Evolutionary conservation across 768 basidiomycete genomes (phyloP).

Genomic region (Suillus subaureus): DNA sequence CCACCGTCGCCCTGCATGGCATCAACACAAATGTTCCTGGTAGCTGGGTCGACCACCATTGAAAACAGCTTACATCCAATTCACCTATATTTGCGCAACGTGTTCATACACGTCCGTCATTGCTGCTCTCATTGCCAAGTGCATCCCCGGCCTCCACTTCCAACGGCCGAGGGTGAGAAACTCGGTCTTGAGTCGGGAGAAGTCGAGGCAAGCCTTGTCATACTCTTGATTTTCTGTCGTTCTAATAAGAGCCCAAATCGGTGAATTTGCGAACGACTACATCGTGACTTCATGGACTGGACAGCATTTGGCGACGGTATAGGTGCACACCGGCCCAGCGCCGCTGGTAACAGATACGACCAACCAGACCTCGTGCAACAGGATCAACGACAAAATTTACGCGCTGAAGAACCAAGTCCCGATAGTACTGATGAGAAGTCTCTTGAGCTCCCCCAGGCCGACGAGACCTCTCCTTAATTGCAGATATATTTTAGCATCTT

Average conservation of each 20-base stretch:
- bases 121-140: slow-evolving; percentile 62
- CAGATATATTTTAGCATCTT: background rate
- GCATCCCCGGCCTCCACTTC: slow-evolving; percentile 57
- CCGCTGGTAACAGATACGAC: slow-evolving; percentile 42
- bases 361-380: slow-evolving; percentile 29
- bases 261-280: slow-evolving; percentile 71
- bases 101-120: slow-evolving; percentile 62
- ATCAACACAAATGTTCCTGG: slow-evolving; percentile 54
- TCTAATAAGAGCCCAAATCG: slow-evolving; percentile 43
- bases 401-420: slow-evolving; percentile 15
- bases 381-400: slow-evolving; percentile 1
- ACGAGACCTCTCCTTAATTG: background rate
- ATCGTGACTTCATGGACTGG: slow-evolving; percentile 62
- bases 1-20: slow-evolving; percentile 69
- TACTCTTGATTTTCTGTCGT: background rate
- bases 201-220: slow-evolving; percentile 52
- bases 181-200: slow-evolving; percentile 76
- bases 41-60: slow-evolving; percentile 77
- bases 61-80: slow-evolving; percentile 82
- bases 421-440: background rate
- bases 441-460: background rate
- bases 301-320: slow-evolving; percentile 33
- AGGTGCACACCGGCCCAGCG: slow-evolving; percentile 11
- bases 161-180: slow-evolving; percentile 57
- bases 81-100: slow-evolving; percentile 62